phyloP scores from a whole-genome alignment of 2,329 filamentous ascomycete genomes.

The Stagonosporopsis rhizophila region DNA sequence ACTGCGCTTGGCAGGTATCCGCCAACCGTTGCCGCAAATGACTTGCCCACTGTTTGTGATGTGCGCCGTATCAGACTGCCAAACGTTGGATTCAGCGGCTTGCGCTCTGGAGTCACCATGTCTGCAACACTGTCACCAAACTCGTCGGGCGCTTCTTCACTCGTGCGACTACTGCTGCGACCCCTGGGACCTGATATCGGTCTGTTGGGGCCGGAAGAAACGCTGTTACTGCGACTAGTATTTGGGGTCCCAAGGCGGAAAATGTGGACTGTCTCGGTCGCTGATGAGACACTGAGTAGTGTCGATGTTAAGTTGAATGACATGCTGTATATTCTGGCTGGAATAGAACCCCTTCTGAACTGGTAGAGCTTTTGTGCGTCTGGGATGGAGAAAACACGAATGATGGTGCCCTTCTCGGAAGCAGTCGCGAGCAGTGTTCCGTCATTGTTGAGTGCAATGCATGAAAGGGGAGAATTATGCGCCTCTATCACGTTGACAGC shows the following conservation, averaged over 20 bases:
- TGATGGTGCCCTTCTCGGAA: slow-evolving; percentile 96
- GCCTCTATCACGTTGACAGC: slow-evolving; percentile 95
- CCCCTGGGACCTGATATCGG: slow-evolving; percentile 43
- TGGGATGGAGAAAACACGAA: slow-evolving; percentile 92
- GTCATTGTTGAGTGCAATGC: slow-evolving; percentile 89
- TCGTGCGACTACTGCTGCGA: slow-evolving; percentile 53
- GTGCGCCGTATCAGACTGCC: slow-evolving; percentile 92
- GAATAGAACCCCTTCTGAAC: slow-evolving; percentile 93
- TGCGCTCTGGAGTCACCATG: slow-evolving; percentile 41
- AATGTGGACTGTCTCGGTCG: slow-evolving; percentile 95
- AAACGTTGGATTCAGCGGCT: slow-evolving; percentile 72
- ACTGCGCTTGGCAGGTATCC: slow-evolving; percentile 93
- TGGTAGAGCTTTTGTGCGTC: slow-evolving; percentile 93
- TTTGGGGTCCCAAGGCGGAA: slow-evolving; percentile 71
- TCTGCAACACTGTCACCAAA: slow-evolving; percentile 51
- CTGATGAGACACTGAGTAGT: slow-evolving; percentile 91
- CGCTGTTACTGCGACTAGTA: slow-evolving; percentile 44
- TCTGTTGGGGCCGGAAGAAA: slow-evolving; percentile 35
- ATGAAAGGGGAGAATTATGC: slow-evolving; percentile 88
- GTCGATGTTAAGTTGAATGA: slow-evolving; percentile 96
- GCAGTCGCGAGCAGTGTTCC: slow-evolving; percentile 92
- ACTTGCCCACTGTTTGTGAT: slow-evolving; percentile 90
- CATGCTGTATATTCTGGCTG: slow-evolving; percentile 97
- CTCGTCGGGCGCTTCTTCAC: slow-evolving; percentile 49
- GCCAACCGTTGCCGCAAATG: slow-evolving; percentile 85